A percentile compares a stretch with the other conserved stretches of the same genome.
phyloP scores from a whole-genome alignment of 176 grass and related monocot genomes.

The Microstegium vimineum region DNA sequence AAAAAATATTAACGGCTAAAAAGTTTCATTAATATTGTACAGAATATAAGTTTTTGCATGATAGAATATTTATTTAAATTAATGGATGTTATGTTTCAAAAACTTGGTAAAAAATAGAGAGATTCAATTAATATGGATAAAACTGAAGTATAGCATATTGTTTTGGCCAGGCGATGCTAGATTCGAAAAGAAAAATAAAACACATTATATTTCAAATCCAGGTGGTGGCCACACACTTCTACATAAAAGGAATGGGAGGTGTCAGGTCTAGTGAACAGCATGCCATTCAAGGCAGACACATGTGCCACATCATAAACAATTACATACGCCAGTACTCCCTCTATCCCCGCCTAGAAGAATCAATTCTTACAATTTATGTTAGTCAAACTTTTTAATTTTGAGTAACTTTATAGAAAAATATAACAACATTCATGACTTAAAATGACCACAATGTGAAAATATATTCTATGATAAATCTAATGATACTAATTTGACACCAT shows the following conservation, averaged over 20 bases:
- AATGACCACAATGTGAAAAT: too few relatives aligned
- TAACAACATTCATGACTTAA: too few relatives aligned
- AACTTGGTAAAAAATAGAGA: background rate
- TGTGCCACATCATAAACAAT: conserved; percentile 16
- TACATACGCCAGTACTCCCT: too few relatives aligned
- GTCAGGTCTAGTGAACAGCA: too few relatives aligned
- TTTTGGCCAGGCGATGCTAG: background rate
- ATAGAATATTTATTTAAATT: background rate
- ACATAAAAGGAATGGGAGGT: background rate
- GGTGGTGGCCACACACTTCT: too few relatives aligned
- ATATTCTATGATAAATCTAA: too few relatives aligned
- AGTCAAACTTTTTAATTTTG: too few relatives aligned
- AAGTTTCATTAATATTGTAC: background rate
- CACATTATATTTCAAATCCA: too few relatives aligned
- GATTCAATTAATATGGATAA: background rate
- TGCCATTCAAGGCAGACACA: background rate
- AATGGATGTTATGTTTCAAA: background rate
- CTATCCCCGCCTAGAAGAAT: too few relatives aligned
- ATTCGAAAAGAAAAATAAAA: conserved; percentile 2
- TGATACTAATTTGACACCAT: too few relatives aligned
- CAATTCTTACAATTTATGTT: too few relatives aligned
- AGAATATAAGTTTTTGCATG: background rate
- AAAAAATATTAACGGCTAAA: background rate
- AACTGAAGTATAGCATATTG: background rate
- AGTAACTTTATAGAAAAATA: too few relatives aligned